These are phyloP conservation scores for Quercus tomentella DNA, from an alignment of 331 rosid species.

Conservation along the genomic window DNA sequence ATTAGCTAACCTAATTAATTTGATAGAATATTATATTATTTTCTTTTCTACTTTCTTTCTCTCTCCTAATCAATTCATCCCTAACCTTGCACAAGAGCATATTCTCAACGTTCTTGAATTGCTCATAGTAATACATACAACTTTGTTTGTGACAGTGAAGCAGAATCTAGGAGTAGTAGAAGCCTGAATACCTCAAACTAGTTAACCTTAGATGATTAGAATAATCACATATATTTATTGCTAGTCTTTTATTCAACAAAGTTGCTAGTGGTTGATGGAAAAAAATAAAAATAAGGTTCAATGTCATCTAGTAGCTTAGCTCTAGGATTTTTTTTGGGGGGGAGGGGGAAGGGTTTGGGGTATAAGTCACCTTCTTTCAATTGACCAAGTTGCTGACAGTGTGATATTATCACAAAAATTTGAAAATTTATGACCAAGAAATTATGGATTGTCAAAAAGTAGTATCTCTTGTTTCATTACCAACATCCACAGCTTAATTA, in stretches of 20 bases:
- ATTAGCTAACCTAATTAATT: too few species aligned
- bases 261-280: neutral
- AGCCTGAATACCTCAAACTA: neutral
- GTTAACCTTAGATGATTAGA: neutral
- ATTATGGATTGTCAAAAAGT: neutral
- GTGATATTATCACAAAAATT: neutral
- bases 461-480: neutral
- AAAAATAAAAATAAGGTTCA: neutral
- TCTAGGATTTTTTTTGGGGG: neutral
- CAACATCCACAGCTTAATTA: neutral
- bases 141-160: neutral
- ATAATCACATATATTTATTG: neutral
- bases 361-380: too few species aligned
- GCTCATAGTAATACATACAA: neutral
- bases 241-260: neutral
- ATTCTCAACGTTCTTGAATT: too few species aligned
- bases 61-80: too few species aligned
- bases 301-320: neutral
- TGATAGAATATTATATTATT: too few species aligned
- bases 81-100: too few species aligned
- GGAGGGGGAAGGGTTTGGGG: too few species aligned
- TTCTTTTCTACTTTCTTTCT: too few species aligned
- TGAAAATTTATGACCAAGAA: neutral
- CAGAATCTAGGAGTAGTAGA: neutral
- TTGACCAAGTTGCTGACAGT: too few species aligned